Conservation (phyloP, 169 alveolate species). For the Babesia ovata region DNA sequence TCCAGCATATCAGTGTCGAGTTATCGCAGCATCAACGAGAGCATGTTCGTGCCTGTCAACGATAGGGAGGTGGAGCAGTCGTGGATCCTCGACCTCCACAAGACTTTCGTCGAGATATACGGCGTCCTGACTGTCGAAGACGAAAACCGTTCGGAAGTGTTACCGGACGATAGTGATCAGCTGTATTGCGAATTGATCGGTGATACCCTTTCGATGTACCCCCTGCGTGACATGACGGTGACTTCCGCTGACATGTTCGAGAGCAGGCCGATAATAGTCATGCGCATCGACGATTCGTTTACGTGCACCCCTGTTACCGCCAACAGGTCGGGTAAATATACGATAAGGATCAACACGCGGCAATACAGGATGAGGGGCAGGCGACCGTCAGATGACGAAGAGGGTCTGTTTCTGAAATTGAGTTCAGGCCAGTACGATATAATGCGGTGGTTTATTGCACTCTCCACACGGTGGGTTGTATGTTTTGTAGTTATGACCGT, state of each 20-base stretch:
- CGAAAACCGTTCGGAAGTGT: slow-evolving; percentile 26
- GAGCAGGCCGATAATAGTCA: slow-evolving; percentile 7
- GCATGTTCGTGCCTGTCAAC: slow-evolving; percentile 11
- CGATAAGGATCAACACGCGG: slow-evolving; percentile 9
- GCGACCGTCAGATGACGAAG: slow-evolving; percentile 1
- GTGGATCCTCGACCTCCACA: slow-evolving; percentile 17
- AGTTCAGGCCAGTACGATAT: not conserved
- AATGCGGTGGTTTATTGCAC: slow-evolving; percentile 6
- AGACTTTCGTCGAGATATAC: slow-evolving; percentile 27
- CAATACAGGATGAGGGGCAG: not conserved
- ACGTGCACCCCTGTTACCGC: slow-evolving; percentile 17
- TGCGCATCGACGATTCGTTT: slow-evolving; percentile 34
- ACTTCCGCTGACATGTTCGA: not conserved
- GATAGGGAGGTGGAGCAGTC: slow-evolving; percentile 1
- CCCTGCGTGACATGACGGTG: not conserved
- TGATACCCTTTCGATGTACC: slow-evolving; percentile 14
- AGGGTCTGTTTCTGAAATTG: slow-evolving; percentile 3
- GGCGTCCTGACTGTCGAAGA: slow-evolving; percentile 56
- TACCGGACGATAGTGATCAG: not conserved
- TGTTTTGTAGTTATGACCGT: not conserved
- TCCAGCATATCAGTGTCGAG: slow-evolving; percentile 61
- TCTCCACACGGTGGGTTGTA: slow-evolving; percentile 5
- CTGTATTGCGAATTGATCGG: slow-evolving; percentile 54
- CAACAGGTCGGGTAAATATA: not conserved
- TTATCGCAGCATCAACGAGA: slow-evolving; percentile 44